Evolutionary conservation across 2,329 filamentous ascomycete species (phyloP), one percentile per base, ranked within the genome.

Genomic region (Claviceps citrina): DNA sequence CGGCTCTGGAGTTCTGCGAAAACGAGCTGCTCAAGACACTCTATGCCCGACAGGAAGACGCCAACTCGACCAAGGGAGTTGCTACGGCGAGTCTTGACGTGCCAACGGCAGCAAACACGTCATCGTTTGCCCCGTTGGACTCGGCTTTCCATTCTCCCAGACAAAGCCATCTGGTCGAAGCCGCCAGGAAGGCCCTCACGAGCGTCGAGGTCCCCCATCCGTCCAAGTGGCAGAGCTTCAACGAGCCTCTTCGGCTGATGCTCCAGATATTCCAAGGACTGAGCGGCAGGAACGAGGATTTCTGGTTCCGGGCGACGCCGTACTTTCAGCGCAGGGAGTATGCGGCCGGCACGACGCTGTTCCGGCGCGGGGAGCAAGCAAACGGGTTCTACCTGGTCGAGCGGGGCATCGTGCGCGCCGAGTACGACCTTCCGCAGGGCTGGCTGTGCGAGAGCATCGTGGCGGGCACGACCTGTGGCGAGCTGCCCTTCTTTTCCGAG

Each of bases 201-300:
- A 81, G 81, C 46, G 66, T 73, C 25, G 76, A 81, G 46, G 61
- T 71, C 8, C 62, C 70, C 37, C 65, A 70, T 5, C 65, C 73
- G 16, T 68, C 73, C 2, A 81, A 78, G 53, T 96, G 87, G 82
- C 78, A 81, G 51, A 76, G 78, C 49, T 93, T 95, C 58, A 84
- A 83, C 48, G 86, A 95, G 55, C 91, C 91, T 0, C 73, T 96
- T 7, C 82, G 84, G 1, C 75, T 98, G 35, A 84, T 98, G 59
- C 71, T 98, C 19, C 89, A 95, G 56, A 84, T 91, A n/a, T 96
- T 98, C 63, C 81, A 91, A 54, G 83, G 85, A 33, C 66, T 95
- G 10, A 93, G 84, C 38, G 67, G 76, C 39, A 78, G 83, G 57
- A 91, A 89, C 53, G 86, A 94, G 58, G 87, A 95, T 58, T 96